Evolutionary conservation across 495 filamentous ascomycete genomes (phyloP).

Genomic region (Neurospora sublineolata): DNA sequence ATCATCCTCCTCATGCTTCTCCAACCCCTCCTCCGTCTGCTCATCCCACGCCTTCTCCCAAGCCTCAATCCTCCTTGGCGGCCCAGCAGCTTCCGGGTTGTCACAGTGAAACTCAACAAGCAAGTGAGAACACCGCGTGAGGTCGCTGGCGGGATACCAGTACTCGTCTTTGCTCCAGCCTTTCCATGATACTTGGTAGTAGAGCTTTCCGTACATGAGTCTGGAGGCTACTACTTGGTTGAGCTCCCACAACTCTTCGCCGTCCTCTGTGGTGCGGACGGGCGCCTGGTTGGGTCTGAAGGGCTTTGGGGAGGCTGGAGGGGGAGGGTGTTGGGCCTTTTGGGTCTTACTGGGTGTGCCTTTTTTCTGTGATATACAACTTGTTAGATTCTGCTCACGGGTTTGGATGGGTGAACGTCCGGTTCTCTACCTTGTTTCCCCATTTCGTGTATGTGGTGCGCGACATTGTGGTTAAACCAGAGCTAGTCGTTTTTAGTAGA

Average conservation of each 20-base stretch:
- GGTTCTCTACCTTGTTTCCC: not conserved
- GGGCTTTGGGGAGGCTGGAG: not conserved
- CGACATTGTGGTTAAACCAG: no score
- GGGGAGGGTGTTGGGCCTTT: not conserved
- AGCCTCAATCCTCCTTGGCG: not conserved
- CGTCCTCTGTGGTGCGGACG: not conserved
- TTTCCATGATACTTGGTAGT: not conserved
- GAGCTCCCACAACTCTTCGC: not conserved
- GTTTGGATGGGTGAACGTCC: fast-evolving
- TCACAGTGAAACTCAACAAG: not conserved
- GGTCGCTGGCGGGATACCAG: not conserved
- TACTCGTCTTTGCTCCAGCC: not conserved
- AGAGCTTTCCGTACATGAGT: not conserved
- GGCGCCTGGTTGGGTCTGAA: not conserved
- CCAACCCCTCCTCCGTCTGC: not conserved
- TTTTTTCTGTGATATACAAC: not conserved
- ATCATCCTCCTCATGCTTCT: not conserved
- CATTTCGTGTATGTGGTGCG: no score
- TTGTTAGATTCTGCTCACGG: not conserved
- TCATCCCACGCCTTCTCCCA: not conserved
- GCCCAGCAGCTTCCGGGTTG: not conserved
- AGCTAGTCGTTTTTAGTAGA: no score
- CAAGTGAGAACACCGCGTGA: not conserved
- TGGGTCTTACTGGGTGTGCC: not conserved
- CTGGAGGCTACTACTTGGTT: not conserved